These are phyloP conservation scores for Kitagawia praeruptora DNA, from an alignment of 129 eudicot species.

Conservation along the genomic window DNA sequence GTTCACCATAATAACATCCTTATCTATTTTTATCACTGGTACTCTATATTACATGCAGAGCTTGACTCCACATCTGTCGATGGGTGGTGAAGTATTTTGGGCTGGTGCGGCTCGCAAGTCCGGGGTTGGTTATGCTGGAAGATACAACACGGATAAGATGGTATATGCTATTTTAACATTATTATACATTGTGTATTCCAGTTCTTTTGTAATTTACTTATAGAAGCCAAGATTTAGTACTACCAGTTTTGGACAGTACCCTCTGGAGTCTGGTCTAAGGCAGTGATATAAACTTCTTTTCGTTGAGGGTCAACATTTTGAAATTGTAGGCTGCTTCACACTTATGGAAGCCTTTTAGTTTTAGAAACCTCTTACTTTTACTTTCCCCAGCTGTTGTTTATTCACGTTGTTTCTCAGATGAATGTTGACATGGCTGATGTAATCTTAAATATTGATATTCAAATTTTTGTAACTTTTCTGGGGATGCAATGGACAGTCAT, in stretches of 20 bases:
- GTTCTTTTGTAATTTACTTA: not conserved
- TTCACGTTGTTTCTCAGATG: not conserved
- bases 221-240: no score
- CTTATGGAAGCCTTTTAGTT: not conserved
- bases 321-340: not conserved
- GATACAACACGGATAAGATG: slow-evolving; percentile 83
- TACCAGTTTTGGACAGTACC: not conserved
- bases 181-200: not conserved
- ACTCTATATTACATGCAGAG: slow-evolving; percentile 48
- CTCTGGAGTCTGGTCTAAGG: not conserved
- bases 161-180: slow-evolving; percentile 21
- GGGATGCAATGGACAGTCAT: slow-evolving; percentile 1
- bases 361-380: not conserved
- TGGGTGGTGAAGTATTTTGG: slow-evolving; percentile 98
- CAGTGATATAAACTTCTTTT: not conserved
- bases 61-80: slow-evolving; percentile 71
- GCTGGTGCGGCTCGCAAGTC: slow-evolving; percentile 87
- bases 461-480: not conserved
- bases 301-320: not conserved
- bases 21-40: not conserved
- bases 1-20: not conserved
- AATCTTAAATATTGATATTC: not conserved
- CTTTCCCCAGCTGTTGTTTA: not conserved
- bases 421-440: not conserved
- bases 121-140: slow-evolving; percentile 75